Conservation (phyloP, 345 rosid species). For the Aquilaria sinensis region DNA sequence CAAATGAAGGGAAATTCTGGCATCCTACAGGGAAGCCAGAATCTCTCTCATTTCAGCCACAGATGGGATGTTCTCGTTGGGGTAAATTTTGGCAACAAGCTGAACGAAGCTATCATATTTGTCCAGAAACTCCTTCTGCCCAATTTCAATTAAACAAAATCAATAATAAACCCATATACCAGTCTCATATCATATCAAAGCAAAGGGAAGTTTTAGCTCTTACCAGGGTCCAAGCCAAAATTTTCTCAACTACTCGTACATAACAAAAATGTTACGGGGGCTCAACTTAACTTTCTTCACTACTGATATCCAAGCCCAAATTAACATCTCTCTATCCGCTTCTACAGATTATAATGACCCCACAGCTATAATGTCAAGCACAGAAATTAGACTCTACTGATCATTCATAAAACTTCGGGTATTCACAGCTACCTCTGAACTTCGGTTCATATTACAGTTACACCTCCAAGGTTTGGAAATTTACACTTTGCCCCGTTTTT, state of each 20-base stretch:
- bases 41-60: conserved; percentile 68
- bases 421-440: too few relatives aligned
- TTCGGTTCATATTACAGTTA: too few relatives aligned
- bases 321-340: too few relatives aligned
- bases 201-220: background rate
- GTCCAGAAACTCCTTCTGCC: conserved; percentile 84
- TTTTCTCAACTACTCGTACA: too few relatives aligned
- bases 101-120: conserved; percentile 84
- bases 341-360: too few relatives aligned
- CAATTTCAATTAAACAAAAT: conserved; percentile 2
- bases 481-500: too few relatives aligned
- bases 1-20: background rate
- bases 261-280: too few relatives aligned
- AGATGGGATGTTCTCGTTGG: conserved; percentile 57
- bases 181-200: background rate
- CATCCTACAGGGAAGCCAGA: conserved; percentile 58
- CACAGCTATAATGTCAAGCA: too few relatives aligned
- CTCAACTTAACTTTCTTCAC: background rate
- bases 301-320: background rate
- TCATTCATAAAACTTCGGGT: too few relatives aligned
- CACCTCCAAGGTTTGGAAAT: too few relatives aligned
- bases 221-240: too few relatives aligned
- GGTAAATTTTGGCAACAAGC: conserved; percentile 74
- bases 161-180: background rate
- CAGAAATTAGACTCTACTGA: too few relatives aligned